These are phyloP conservation scores for Fusarium austroafricanum DNA, from an alignment of 2,329 filamentous ascomycete genomes.

Conservation along the genomic window DNA sequence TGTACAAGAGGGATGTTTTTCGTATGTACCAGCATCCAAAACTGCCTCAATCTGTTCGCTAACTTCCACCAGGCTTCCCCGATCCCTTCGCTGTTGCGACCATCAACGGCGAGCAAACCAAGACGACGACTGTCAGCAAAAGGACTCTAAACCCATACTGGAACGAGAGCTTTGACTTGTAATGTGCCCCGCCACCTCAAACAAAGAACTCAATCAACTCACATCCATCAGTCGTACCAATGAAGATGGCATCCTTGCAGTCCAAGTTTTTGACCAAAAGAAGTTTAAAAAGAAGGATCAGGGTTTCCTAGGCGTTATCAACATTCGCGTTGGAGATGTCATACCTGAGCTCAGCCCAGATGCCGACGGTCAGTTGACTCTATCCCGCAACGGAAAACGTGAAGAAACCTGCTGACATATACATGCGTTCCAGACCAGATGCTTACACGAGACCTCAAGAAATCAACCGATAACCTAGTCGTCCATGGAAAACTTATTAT, in stretches of 20 bases:
- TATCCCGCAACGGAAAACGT: constrained; percentile 23
- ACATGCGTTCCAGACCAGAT: constrained; percentile 79
- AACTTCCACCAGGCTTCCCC: constrained; percentile 78
- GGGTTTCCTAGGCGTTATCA: constrained; percentile 97
- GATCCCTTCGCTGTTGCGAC: constrained; percentile 98
- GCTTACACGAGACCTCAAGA: constrained; percentile 96
- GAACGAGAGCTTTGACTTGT: constrained; percentile 99
- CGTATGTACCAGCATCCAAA: constrained; percentile 69
- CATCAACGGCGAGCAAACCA: constrained; percentile 96
- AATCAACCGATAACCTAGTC: constrained; percentile 96
- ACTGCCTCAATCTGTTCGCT: constrained; percentile 37
- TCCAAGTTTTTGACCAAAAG: constrained; percentile 99
- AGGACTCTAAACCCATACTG: constrained; percentile 99
- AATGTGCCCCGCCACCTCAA: constrained; percentile 56
- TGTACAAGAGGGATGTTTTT: constrained; percentile 99
- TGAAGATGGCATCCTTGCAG: constrained; percentile 95
- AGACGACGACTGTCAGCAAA: constrained; percentile 97
- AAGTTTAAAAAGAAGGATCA: constrained; percentile 99
- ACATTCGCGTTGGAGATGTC: constrained; percentile 93
- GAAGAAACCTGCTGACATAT: constrained; percentile 46
- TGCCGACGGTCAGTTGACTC: constrained; percentile 79
- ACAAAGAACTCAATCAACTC: constrained; percentile 20
- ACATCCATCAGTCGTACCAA: constrained; percentile 76
- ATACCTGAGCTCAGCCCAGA: constrained; percentile 86
- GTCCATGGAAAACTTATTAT: constrained; percentile 98